Base-by-base conservation (phyloP, 805 yeast species). In the Metschnikowia kunwiensis region DNA sequence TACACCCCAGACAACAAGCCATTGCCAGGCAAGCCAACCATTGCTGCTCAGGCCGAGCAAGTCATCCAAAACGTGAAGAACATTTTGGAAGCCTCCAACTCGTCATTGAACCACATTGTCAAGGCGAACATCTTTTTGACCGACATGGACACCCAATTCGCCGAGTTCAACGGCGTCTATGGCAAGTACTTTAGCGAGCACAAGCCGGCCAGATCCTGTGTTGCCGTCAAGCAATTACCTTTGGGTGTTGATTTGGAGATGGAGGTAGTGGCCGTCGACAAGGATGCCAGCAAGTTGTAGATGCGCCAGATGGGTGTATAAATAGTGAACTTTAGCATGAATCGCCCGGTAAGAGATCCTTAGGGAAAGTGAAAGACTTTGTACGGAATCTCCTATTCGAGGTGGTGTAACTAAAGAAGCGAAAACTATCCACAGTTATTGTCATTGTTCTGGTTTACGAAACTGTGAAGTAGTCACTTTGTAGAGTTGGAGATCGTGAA, bases 191-290 rank as follows among this genome's bases (percentile, higher is more conserved):
- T 86, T 70, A 74, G 60, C 55, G 70, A 65, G 30, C 91, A 82
- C 68, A 83, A 82, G 62, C 97, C 98, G 28, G 97, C 97, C 25
- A 86, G 98, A 77, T 86, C 97, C 2, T 93, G 97, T 73, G 95
- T 93, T 53, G 97, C 97, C 29, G 97, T 89, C 46, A 82, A 80
- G 65, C 80, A 78, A 46, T 80, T 93, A 53, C 98, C 98, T 43
- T 77, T 93, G 62, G 87, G 87, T 43, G 86, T 80, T 44, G 85
- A 78, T 44, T 72, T 87, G 53, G 98, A 93, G 72, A 77, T 93
- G 68, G 98, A 91, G 71, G 89, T 84, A 45, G 70, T 93, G 66
- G 98, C 97, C 42, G 70, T 84, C 40, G 95, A 82, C 64, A 63
- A 59, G 54, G 63, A 55, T 16, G 54, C 52, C 23, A 35, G 58